Conservation (phyloP, 129 eudicot genomes). For the Dittrichia graveolens region DNA sequence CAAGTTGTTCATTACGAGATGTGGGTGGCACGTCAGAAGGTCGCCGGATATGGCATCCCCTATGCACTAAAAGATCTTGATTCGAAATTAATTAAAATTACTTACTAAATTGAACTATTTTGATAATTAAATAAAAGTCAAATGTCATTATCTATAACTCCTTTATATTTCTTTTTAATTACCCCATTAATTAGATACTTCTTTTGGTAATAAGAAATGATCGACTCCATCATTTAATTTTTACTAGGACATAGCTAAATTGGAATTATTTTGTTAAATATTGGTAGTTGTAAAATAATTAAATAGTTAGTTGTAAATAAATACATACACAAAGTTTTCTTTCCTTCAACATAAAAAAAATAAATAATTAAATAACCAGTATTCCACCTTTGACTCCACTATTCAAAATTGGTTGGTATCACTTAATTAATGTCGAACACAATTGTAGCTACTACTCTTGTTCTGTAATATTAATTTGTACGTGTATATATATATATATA, state of each 20-base stretch:
- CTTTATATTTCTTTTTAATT: too few relatives aligned
- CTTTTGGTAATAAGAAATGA: background rate
- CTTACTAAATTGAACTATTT: background rate
- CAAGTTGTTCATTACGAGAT: too few relatives aligned
- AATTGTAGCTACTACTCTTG: background rate
- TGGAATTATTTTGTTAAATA: background rate
- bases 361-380: background rate
- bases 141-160: too few relatives aligned
- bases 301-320: slow-evolving; percentile 18
- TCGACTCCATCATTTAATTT: background rate
- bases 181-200: too few relatives aligned
- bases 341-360: background rate
- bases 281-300: slow-evolving; percentile 11
- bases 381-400: slow-evolving; percentile 27
- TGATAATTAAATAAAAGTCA: too few relatives aligned
- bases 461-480: too few relatives aligned
- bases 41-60: too few relatives aligned
- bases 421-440: slow-evolving; percentile 28
- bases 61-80: too few relatives aligned
- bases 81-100: too few relatives aligned
- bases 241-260: background rate
- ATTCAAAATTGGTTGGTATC: slow-evolving; percentile 38
- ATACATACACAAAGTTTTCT: slow-evolving; percentile 4
- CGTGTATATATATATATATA: too few relatives aligned
- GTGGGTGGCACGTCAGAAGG: too few relatives aligned